Percentiles rank a stretch among this genome's conserved stretches.
Evolutionary conservation across 169 alveolate genomes (phyloP).

Genomic region (Toxoplasma gondii): DNA sequence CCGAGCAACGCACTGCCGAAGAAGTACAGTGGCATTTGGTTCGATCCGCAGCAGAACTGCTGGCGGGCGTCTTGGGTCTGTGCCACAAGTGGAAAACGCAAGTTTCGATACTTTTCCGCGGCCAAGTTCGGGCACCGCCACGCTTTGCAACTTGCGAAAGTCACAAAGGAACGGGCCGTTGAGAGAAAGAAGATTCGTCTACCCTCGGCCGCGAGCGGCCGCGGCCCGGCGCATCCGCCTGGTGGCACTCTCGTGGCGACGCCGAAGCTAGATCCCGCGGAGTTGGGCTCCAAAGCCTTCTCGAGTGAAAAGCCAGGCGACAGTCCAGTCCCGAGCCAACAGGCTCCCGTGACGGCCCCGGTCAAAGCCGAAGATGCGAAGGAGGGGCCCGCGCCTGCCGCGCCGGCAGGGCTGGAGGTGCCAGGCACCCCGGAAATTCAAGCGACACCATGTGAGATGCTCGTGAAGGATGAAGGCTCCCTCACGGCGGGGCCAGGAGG

Average conservation of each 20-base stretch:
- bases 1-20: not conserved
- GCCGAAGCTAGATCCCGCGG: not conserved
- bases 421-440: no score
- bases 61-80: slow-evolving; percentile 69
- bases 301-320: not conserved
- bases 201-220: not conserved
- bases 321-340: not conserved
- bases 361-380: no score
- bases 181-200: slow-evolving; percentile 41
- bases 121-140: slow-evolving; percentile 56
- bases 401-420: not conserved
- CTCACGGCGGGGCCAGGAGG: not conserved
- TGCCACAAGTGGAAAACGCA: slow-evolving; percentile 53
- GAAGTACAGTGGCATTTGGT: slow-evolving; percentile 61
- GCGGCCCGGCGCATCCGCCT: not conserved
- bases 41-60: slow-evolving; percentile 64
- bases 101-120: slow-evolving; percentile 49
- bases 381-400: no score
- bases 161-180: slow-evolving; percentile 50
- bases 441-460: no score
- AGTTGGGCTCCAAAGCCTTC: not conserved
- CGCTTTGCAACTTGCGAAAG: slow-evolving; percentile 40
- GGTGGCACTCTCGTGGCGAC: not conserved
- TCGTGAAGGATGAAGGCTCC: no score
- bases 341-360: no score